A percentile compares a stretch with the other conserved stretches of the same genome.
Evolutionary conservation across 768 basidiomycete genomes (phyloP).

Genomic region (Trametes gibbosa): DNA sequence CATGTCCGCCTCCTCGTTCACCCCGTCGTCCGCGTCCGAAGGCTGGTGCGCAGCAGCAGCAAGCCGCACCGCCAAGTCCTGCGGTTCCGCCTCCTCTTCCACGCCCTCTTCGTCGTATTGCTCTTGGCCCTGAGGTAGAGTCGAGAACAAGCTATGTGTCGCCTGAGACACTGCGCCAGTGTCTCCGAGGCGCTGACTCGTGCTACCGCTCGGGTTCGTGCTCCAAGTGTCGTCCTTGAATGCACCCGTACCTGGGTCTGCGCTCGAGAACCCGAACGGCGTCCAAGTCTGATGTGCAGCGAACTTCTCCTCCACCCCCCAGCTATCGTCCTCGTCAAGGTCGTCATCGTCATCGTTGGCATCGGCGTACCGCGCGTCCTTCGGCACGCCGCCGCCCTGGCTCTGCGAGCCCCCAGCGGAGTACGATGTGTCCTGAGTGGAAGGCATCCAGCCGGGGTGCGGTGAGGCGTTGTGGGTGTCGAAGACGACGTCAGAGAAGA

Average conservation of each 20-base stretch:
- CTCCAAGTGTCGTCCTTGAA: constrained; percentile 74
- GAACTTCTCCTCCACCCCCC: constrained; percentile 70
- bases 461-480: constrained; percentile 40
- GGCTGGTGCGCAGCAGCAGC: constrained; percentile 9
- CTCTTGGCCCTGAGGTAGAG: constrained; percentile 8
- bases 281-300: constrained; percentile 58
- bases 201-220: constrained; percentile 51
- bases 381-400: constrained; percentile 1
- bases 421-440: constrained; percentile 59
- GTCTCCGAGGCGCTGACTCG: constrained; percentile 28
- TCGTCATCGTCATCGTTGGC: constrained; percentile 32
- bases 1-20: constrained; percentile 29
- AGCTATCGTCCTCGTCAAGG: constrained; percentile 65
- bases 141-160: constrained; percentile 15
- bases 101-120: constrained; percentile 22
- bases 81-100: constrained; percentile 24
- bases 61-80: constrained; percentile 8
- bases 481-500: constrained; percentile 50
- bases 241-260: not conserved
- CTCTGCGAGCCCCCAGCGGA: constrained; percentile 30
- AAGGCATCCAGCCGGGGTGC: constrained; percentile 52
- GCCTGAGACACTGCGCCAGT: constrained; percentile 14
- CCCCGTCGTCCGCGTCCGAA: constrained; percentile 11
- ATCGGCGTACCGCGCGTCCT: not conserved
- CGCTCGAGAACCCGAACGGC: constrained; percentile 45